Evolutionary conservation across 805 yeast species (phyloP), one percentile per base, ranked within the genome.

Genomic region (Priceomyces castillae): DNA sequence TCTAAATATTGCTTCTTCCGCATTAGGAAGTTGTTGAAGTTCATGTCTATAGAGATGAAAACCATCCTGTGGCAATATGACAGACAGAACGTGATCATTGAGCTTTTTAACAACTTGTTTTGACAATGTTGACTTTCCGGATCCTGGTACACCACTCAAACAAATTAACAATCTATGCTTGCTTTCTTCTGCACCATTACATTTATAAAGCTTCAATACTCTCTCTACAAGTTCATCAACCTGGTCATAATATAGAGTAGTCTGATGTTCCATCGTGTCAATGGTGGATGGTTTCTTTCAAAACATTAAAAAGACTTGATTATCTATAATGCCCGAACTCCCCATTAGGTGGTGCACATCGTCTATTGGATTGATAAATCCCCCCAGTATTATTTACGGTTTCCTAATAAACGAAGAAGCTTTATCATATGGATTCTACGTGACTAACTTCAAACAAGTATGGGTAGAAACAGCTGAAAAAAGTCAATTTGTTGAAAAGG

Each of bases 131-230:
- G 90, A 76, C 59, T 88, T 88, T 0, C 96, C 96, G 0, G 90
- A 80, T 4, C 96, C 96, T 2, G 96, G 96, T 0, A 81, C 73
- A 1, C 96, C 96, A 2, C 82, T 81, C 10, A 89, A 54, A 0
- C 84, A 65, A 7, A 89, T 67, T 14, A 84, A 46, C 2, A 80
- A 58, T 49, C 25, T 22, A 19, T 28, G 41, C n/a, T 25, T 17
- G 2, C 28, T 17, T 9, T 28, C 22, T 9, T 25, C 14, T 11
- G 30, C 25, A 9, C 16, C 23, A 40, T 46, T 46, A 4, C 12
- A 11, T 22, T 43, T 16, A 28, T 41, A 40, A 17, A 47, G 34
- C 20, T 39, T 31, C 20, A 34, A 17, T 4, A 42, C 45, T 40
- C 55, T 44, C 25, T 46, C 42, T 5, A 44, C 45, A 14, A 51